Base-by-base conservation (phyloP, 2,329 filamentous ascomycete genomes). In the Capronia coronata region DNA sequence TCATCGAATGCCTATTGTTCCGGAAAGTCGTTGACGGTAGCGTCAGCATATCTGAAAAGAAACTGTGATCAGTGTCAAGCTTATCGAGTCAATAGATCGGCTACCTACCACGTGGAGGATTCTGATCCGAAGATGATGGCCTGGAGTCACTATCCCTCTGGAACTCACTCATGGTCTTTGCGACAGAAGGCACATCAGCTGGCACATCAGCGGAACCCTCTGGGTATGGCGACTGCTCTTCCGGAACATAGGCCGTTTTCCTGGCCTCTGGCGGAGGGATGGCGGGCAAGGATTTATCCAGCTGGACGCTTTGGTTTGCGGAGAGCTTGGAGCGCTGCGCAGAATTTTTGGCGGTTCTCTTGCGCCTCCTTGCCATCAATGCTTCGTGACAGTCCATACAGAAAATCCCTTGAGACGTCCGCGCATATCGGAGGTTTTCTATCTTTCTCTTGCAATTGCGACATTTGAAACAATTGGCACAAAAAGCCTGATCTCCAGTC, bases 321-420 rank as follows among this genome's bases (percentile, higher is more conserved):
- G 56, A 54, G 53, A 56, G 42, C 57, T 65, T 60, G 43, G 60
- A 59, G 40, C 64, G 59, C 32, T 56, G 57, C 40, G 61, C 51
- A 27, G 59, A 50, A 54, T 59, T 59, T 48, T 58, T 65, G 51
- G 60, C 62, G 22, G 35, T 78, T 75, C 45, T 82, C 71, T 97
- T 96, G 63, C 88, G 80, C 57, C 91, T 79, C 56, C 91, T 78
- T 43, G 91, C 88, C 89, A 97, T 97, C 46, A 98, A 72, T 22
- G 88, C 93, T 69, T 98, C 93, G 65, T 98, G 93, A 67, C 93
- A 98, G 64, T 84, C 89, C 93, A 98, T 98, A 72, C 93, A 98
- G 66, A 98, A 97, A 61, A 98, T 98, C 53, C 93, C 93, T 69
- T 97, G 93, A 6, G 91, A 96, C 1, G 93, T 98, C 64, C 93